phyloP scores from a whole-genome alignment of 495 filamentous ascomycete genomes.

The Aspergillus homomorphus region DNA sequence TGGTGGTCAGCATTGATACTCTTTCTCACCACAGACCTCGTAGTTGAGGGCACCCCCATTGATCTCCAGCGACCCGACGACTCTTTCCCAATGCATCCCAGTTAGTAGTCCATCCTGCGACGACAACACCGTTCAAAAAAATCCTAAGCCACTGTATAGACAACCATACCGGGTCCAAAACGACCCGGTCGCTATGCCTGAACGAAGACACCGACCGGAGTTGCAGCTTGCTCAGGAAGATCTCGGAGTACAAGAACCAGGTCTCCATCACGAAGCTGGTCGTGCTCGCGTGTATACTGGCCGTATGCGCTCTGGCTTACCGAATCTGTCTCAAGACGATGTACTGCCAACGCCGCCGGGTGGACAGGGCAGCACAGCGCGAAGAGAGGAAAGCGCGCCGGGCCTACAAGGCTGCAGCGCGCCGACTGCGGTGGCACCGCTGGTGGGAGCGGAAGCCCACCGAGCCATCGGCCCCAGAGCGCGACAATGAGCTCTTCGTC shows the following conservation, averaged over 20 bases:
- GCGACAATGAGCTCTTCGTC: background rate
- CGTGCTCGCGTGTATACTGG: constrained; percentile 25
- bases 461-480: background rate
- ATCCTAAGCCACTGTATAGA: constrained; percentile 15
- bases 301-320: constrained; percentile 33
- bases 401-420: constrained; percentile 38
- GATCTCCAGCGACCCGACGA: no score
- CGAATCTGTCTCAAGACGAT: constrained; percentile 18
- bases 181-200: constrained; percentile 19
- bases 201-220: constrained; percentile 12
- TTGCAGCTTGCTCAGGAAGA: constrained; percentile 10
- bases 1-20: constrained; percentile 8
- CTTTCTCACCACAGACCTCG: background rate
- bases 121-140: background rate
- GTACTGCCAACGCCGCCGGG: constrained; percentile 29
- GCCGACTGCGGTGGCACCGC: constrained; percentile 32
- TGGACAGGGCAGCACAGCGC: constrained; percentile 32
- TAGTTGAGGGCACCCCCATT: background rate
- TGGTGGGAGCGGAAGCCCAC: constrained; percentile 30
- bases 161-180: constrained; percentile 14
- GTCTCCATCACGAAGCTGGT: constrained; percentile 18
- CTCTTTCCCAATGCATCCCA: constrained; percentile 7
- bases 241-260: background rate
- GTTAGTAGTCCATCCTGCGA: constrained; percentile 10
- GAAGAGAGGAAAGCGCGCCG: constrained; percentile 39